These are phyloP conservation scores for Aspergillus egyptiacus DNA, from an alignment of 495 filamentous ascomycete species.

Conservation along the genomic window DNA sequence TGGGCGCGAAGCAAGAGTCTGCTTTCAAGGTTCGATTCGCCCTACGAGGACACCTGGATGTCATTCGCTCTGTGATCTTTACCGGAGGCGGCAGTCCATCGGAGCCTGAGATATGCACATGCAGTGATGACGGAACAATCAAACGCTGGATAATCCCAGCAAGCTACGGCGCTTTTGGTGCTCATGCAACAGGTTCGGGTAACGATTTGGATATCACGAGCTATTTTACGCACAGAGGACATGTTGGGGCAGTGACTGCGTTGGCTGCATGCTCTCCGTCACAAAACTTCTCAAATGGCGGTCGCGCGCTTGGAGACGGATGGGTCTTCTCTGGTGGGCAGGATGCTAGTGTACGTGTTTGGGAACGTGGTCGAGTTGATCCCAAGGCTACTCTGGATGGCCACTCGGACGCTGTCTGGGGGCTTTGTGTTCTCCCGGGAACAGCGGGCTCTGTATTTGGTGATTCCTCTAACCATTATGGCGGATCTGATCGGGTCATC, in stretches of 20 bases:
- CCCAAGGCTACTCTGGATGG: slow-evolving; percentile 92
- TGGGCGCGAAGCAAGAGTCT: slow-evolving; percentile 48
- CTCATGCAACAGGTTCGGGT: slow-evolving; percentile 43
- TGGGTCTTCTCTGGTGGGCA: slow-evolving; percentile 98
- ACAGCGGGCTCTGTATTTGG: slow-evolving; percentile 74
- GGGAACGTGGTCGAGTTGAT: slow-evolving; percentile 90
- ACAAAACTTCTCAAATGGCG: slow-evolving; percentile 81
- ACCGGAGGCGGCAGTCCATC: slow-evolving; percentile 90
- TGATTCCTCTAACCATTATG: slow-evolving; percentile 57
- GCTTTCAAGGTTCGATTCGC: slow-evolving; percentile 92
- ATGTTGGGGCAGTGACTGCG: slow-evolving; percentile 81
- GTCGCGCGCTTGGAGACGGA: slow-evolving; percentile 77
- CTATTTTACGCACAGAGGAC: slow-evolving; percentile 92
- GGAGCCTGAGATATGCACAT: slow-evolving; percentile 94
- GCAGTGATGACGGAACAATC: slow-evolving; percentile 89
- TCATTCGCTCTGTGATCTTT: slow-evolving; percentile 89
- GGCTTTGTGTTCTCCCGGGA: slow-evolving; percentile 86
- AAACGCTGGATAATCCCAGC: slow-evolving; percentile 95
- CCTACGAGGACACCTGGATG: slow-evolving; percentile 85
- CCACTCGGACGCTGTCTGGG: slow-evolving; percentile 94
- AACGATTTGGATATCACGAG: slow-evolving; percentile 85
- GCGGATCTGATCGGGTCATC: slow-evolving; percentile 74
- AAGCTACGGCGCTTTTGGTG: slow-evolving; percentile 56
- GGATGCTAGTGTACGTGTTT: slow-evolving; percentile 86
- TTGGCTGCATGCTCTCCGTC: slow-evolving; percentile 80